These are phyloP conservation scores for Talaromyces stipitatus DNA, from an alignment of 495 filamentous ascomycete genomes.

Conservation along the genomic window DNA sequence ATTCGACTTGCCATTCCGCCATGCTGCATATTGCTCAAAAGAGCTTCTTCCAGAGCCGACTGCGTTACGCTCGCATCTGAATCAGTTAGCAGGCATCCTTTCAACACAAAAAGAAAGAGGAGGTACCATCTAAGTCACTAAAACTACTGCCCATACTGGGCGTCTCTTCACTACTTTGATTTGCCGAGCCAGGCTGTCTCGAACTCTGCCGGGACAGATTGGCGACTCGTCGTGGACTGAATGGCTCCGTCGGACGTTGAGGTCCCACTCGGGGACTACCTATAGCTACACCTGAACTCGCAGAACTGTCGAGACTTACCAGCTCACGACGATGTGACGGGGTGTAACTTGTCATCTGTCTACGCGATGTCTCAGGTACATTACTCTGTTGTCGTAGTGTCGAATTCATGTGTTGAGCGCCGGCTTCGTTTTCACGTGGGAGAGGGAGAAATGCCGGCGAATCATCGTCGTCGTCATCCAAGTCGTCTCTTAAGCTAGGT, in stretches of 20 bases:
- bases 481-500: conserved; percentile 26
- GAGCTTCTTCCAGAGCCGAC: conserved; percentile 87
- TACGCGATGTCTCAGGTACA: conserved; percentile 30
- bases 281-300: conserved; percentile 32
- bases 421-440: conserved; percentile 18
- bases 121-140: conserved; percentile 88
- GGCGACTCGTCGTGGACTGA: conserved; percentile 48
- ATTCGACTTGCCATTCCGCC: conserved; percentile 78
- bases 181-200: conserved; percentile 42
- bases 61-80: conserved; percentile 89
- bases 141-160: conserved; percentile 98
- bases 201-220: conserved; percentile 53
- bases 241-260: conserved; percentile 17
- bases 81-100: background rate
- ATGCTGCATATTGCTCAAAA: conserved; percentile 85
- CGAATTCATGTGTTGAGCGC: conserved; percentile 31
- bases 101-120: background rate
- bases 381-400: conserved; percentile 50
- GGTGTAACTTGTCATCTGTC: conserved; percentile 22
- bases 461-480: conserved; percentile 44
- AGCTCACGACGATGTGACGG: conserved; percentile 27
- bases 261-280: conserved; percentile 14
- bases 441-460: conserved; percentile 71
- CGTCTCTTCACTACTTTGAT: conserved; percentile 74
- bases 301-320: conserved; percentile 51